Percentiles rank a stretch among this genome's conserved stretches.
Evolutionary conservation across 345 rosid genomes (phyloP).

Genomic region (Turritis glabra): DNA sequence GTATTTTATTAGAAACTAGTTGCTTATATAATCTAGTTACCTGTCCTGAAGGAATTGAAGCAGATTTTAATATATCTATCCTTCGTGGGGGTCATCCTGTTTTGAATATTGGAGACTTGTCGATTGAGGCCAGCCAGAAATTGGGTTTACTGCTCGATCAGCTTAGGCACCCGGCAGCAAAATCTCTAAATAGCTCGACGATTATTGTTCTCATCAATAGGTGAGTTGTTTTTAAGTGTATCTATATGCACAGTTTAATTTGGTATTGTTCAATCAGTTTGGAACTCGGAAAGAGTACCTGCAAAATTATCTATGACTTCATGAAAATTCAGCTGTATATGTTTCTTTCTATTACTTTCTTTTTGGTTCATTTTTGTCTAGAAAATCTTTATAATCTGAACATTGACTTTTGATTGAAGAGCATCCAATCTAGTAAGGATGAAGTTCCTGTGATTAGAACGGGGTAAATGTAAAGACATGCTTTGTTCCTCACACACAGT

Average conservation of each 20-base stretch:
- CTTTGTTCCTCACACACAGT: neutral
- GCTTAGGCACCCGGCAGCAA: slow-evolving; percentile 83
- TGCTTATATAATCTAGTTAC: slow-evolving; percentile 32
- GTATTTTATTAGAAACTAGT: slow-evolving; percentile 9
- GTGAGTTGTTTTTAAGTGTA: slow-evolving; percentile 39
- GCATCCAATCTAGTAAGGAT: slow-evolving; percentile 21
- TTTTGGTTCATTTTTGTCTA: slow-evolving; percentile 8
- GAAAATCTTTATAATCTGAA: slow-evolving; percentile 15
- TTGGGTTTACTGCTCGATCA: slow-evolving; percentile 89
- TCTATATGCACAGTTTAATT: slow-evolving; percentile 9
- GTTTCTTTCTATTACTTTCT: neutral
- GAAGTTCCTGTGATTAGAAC: slow-evolving; percentile 1
- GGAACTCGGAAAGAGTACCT: neutral
- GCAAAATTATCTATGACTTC: neutral
- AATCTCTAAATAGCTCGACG: slow-evolving; percentile 64
- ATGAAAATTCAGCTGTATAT: neutral
- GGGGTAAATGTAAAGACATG: neutral
- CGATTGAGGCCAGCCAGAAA: slow-evolving; percentile 84
- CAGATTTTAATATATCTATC: slow-evolving; percentile 79
- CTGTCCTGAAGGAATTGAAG: slow-evolving; percentile 49
- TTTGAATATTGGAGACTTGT: slow-evolving; percentile 80
- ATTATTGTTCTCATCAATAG: slow-evolving; percentile 75
- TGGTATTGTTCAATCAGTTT: slow-evolving; percentile 14
- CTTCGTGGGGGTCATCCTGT: slow-evolving; percentile 88
- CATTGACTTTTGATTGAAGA: slow-evolving; percentile 4